A percentile compares a stretch with the other conserved stretches of the same genome.
phyloP scores from a whole-genome alignment of 495 filamentous ascomycete species.

The Rostrohypoxylon terebratum region DNA sequence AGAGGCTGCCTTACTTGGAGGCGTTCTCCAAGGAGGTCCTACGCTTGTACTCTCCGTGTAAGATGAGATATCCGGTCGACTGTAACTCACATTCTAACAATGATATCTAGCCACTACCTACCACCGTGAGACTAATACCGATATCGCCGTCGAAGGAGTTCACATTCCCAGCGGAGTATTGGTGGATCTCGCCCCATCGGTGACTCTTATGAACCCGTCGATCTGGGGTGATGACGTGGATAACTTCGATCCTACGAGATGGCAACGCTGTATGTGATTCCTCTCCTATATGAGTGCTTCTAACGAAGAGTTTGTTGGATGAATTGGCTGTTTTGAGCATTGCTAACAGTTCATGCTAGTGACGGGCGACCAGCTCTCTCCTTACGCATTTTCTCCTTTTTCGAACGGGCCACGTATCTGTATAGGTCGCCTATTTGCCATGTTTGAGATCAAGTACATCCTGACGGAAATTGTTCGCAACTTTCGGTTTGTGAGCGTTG shows the following conservation, averaged over 20 bases:
- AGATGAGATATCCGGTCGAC: background rate
- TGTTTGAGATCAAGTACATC: slow-evolving; percentile 39
- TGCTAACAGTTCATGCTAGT: slow-evolving; percentile 6
- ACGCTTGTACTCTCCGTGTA: slow-evolving; percentile 19
- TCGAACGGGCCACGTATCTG: slow-evolving; percentile 39
- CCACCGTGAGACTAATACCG: slow-evolving; percentile 31
- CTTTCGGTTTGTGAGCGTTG: slow-evolving; percentile 26
- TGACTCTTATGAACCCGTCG: slow-evolving; percentile 37
- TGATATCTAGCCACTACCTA: slow-evolving; percentile 14
- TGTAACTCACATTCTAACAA: background rate
- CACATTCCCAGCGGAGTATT: slow-evolving; percentile 45
- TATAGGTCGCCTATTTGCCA: slow-evolving; percentile 34
- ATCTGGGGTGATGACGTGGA: slow-evolving; percentile 43
- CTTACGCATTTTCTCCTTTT: slow-evolving; percentile 40
- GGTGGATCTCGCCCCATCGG: slow-evolving; percentile 37
- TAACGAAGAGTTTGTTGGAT: background rate
- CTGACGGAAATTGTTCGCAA: slow-evolving; percentile 38
- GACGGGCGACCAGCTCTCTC: slow-evolving; percentile 18
- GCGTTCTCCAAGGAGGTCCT: slow-evolving; percentile 50
- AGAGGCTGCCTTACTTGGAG: slow-evolving; percentile 43
- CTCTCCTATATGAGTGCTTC: background rate
- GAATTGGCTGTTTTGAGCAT: background rate
- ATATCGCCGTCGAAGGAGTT: slow-evolving; percentile 44
- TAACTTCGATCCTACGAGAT: slow-evolving; percentile 50
- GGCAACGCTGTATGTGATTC: slow-evolving; percentile 37